These are phyloP conservation scores for Penicillium salamii DNA, from an alignment of 495 filamentous ascomycete genomes.

Conservation along the genomic window DNA sequence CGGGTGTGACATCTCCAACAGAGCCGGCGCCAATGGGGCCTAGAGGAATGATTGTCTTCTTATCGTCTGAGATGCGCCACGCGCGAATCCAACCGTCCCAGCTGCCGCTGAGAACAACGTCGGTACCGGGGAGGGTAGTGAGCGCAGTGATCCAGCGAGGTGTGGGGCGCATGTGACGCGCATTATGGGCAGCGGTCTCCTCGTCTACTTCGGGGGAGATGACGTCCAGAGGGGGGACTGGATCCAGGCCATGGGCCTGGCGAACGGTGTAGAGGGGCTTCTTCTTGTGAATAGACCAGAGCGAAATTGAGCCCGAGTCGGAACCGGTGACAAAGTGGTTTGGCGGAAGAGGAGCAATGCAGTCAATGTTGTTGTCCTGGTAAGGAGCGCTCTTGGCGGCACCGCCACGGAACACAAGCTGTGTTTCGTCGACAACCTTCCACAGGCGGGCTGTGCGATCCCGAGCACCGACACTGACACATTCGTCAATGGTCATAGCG, in stretches of 20 bases:
- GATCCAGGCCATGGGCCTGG: constrained; percentile 80
- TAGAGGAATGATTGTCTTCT: constrained; percentile 68
- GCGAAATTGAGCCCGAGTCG: constrained; percentile 78
- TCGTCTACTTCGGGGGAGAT: constrained; percentile 66
- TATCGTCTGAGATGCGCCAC: constrained; percentile 83
- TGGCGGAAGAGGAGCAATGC: constrained; percentile 83
- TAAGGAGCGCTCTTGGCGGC: constrained; percentile 51
- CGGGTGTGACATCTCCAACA: constrained; percentile 15
- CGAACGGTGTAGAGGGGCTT: constrained; percentile 82
- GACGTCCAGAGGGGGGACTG: constrained; percentile 59
- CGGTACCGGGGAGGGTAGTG: constrained; percentile 77
- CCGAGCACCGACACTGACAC: constrained; percentile 82
- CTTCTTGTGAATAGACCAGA: constrained; percentile 95
- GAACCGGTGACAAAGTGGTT: constrained; percentile 88
- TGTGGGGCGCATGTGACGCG: constrained; percentile 38
- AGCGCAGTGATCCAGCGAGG: constrained; percentile 91
- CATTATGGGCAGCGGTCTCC: constrained; percentile 55
- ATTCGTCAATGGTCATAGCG: constrained; percentile 80
- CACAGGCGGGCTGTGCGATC: constrained; percentile 93
- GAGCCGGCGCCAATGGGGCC: constrained; percentile 58
- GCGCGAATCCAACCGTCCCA: constrained; percentile 88
- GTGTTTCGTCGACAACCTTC: constrained; percentile 95
- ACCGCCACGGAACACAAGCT: constrained; percentile 90
- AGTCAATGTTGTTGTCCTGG: constrained; percentile 84
- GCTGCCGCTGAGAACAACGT: constrained; percentile 83